Evolutionary conservation across 768 basidiomycete species (phyloP).

Genomic region (Boletus subparvulus): DNA sequence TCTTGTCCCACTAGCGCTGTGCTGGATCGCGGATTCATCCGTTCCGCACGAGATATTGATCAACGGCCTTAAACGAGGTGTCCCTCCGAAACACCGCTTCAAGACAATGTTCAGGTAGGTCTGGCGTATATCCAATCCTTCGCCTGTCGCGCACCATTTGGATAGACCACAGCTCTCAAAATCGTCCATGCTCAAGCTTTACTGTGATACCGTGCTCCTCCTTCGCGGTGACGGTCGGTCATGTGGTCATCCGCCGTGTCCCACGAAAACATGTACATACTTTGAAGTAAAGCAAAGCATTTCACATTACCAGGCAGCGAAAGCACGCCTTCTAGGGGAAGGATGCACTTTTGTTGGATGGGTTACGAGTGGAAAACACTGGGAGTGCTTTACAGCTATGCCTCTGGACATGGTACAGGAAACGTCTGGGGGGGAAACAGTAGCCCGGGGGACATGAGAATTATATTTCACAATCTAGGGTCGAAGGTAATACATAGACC

Average conservation of each 20-base stretch:
- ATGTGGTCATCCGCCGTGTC: slow-evolving; percentile 12
- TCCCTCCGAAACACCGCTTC: slow-evolving; percentile 67
- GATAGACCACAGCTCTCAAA: slow-evolving; percentile 54
- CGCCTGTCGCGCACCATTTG: background rate
- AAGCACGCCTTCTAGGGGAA: slow-evolving; percentile 43
- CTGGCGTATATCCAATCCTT: background rate
- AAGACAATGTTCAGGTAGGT: slow-evolving; percentile 61
- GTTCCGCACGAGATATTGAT: slow-evolving; percentile 63
- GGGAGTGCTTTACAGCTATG: slow-evolving; percentile 49
- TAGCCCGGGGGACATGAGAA: background rate
- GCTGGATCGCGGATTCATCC: slow-evolving; percentile 58
- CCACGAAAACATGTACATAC: slow-evolving; percentile 40
- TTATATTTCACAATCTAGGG: slow-evolving; percentile 4
- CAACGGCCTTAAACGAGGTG: slow-evolving; percentile 78
- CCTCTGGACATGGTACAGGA: slow-evolving; percentile 3
- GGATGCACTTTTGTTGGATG: slow-evolving; percentile 59
- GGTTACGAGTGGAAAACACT: slow-evolving; percentile 51
- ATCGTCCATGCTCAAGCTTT: slow-evolving; percentile 52
- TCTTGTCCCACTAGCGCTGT: slow-evolving; percentile 51
- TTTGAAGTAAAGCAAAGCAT: slow-evolving; percentile 42
- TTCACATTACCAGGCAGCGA: slow-evolving; percentile 51
- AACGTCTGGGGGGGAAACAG: background rate
- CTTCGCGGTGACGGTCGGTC: slow-evolving; percentile 8
- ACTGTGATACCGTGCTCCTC: slow-evolving; percentile 26
- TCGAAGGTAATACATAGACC: slow-evolving; percentile 8